A percentile compares a stretch with the other conserved stretches of the same genome.
These are phyloP conservation scores for Collybia sp. DNA, from an alignment of 768 basidiomycete genomes.

Conservation along the genomic window DNA sequence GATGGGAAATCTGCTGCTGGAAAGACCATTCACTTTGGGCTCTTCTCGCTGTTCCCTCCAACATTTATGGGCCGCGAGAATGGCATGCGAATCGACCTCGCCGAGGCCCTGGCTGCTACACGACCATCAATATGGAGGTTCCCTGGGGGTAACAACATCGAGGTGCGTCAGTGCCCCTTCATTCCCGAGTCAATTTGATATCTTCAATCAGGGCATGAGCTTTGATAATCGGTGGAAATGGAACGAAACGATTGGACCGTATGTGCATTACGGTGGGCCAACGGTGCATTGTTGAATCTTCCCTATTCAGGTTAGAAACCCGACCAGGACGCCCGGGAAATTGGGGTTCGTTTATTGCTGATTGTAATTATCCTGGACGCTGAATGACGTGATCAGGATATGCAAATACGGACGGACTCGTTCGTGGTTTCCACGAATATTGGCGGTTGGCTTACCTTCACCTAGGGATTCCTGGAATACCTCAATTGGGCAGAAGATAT, in stretches of 20 bases:
- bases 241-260: conserved; percentile 53
- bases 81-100: conserved; percentile 57
- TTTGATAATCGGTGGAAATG: conserved; percentile 51
- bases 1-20: conserved; percentile 37
- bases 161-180: conserved; percentile 10
- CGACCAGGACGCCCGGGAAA: conserved; percentile 24
- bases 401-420: conserved; percentile 50
- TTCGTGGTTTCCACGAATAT: conserved; percentile 10
- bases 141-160: conserved; percentile 37
- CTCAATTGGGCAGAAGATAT: conserved; percentile 37
- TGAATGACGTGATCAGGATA: conserved; percentile 36
- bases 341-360: conserved; percentile 28
- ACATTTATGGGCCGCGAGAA: conserved; percentile 54
- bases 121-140: conserved; percentile 36
- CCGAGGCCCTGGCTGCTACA: conserved; percentile 35
- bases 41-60: conserved; percentile 62
- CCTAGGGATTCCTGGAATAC: conserved; percentile 34
- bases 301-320: conserved; percentile 26
- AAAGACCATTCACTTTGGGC: conserved; percentile 42
- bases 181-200: neutral
- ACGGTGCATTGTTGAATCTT: conserved; percentile 36
- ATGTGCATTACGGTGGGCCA: conserved; percentile 34
- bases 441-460: neutral
- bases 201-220: conserved; percentile 34
- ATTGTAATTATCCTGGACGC: conserved; percentile 5